Evolutionary conservation across 768 basidiomycete species (phyloP).

Genomic region (Melanogaster broomeanus): DNA sequence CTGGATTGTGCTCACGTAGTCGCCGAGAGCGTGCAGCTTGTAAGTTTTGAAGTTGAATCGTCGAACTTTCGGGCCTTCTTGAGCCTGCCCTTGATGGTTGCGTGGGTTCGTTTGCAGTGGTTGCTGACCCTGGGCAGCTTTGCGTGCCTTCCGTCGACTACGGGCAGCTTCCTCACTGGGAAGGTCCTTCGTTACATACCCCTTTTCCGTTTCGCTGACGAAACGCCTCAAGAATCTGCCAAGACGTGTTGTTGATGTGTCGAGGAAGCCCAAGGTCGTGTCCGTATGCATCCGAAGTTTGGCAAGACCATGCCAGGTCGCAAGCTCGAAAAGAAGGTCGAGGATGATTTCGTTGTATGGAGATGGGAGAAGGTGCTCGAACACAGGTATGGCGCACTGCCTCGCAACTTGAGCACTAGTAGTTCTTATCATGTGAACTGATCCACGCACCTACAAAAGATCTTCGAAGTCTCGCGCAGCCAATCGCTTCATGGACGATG

Average conservation of each 20-base stretch:
- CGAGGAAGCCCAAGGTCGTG: constrained; percentile 22
- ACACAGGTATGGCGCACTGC: constrained; percentile 38
- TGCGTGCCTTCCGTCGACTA: constrained; percentile 9
- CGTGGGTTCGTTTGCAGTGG: background rate
- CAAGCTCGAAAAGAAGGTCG: constrained; percentile 27
- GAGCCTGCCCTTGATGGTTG: background rate
- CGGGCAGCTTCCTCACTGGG: constrained; percentile 27
- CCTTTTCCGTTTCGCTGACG: too few species aligned
- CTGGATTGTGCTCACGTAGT: constrained; percentile 3
- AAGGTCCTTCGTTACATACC: too few species aligned
- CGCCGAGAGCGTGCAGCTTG: constrained; percentile 7
- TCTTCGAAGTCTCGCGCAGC: constrained; percentile 42
- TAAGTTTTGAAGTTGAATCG: constrained; percentile 6
- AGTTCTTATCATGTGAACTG: background rate
- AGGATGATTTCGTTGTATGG: constrained; percentile 19
- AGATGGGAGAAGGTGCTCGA: constrained; percentile 37
- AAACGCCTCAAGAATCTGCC: too few species aligned
- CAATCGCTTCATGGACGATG: constrained; percentile 34
- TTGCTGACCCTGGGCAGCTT: too few species aligned
- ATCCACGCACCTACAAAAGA: constrained; percentile 27
- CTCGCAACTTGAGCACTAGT: background rate
- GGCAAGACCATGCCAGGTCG: constrained; percentile 37
- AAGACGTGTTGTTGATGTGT: constrained; percentile 21
- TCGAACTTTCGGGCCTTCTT: background rate
- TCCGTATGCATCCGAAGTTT: constrained; percentile 36